These are phyloP conservation scores for Noccaea bulbosa DNA, from an alignment of 345 rosid species.

Conservation along the genomic window DNA sequence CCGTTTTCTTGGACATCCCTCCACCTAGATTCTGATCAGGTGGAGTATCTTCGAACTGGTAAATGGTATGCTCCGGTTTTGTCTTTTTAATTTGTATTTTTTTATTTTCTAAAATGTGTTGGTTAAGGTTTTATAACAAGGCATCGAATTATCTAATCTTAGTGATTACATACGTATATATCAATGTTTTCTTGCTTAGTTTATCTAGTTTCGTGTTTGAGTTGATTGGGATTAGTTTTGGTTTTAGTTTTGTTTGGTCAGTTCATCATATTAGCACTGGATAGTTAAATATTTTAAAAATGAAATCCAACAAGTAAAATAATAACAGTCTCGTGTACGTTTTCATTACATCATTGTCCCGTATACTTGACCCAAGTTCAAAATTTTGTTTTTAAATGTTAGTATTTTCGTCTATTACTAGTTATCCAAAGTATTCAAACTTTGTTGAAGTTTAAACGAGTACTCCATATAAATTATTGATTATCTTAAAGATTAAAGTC, in stretches of 20 bases:
- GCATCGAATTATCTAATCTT: neutral
- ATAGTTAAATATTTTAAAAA: no score
- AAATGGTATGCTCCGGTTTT: slow-evolving; percentile 1
- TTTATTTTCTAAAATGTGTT: neutral
- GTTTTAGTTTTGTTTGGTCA: neutral
- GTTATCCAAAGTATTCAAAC: no score
- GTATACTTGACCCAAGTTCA: no score
- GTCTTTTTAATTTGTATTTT: neutral
- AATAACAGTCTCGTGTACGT: no score
- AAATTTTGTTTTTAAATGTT: no score
- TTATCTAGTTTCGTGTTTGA: slow-evolving; percentile 8
- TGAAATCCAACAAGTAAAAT: no score
- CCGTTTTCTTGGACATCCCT: neutral
- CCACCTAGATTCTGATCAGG: neutral
- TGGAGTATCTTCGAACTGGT: neutral
- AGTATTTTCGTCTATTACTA: no score
- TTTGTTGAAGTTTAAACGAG: no score
- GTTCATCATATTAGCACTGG: neutral
- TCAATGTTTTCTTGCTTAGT: slow-evolving; percentile 5
- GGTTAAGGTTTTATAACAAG: neutral
- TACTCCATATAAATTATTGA: no score
- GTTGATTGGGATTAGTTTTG: slow-evolving; percentile 11
- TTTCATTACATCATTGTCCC: no score
- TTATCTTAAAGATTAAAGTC: no score
- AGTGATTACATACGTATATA: no score